These are phyloP conservation scores for Talaromyces wortmannii DNA, from an alignment of 495 filamentous ascomycete genomes.

Conservation along the genomic window DNA sequence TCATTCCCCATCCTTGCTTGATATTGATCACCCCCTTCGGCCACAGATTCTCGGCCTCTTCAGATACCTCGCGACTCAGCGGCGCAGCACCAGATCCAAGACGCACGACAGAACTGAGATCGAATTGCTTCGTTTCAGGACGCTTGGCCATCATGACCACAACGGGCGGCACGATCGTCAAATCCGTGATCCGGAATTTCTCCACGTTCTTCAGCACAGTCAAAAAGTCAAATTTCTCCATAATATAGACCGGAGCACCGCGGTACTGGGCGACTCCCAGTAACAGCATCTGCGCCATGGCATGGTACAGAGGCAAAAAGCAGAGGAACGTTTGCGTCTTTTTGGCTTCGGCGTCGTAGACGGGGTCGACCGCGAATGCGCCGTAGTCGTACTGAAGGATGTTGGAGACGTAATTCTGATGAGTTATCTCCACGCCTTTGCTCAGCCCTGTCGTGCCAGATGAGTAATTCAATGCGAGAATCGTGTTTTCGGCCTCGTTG, in stretches of 20 bases:
- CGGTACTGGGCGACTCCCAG: constrained; percentile 21
- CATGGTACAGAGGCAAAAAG: constrained; percentile 42
- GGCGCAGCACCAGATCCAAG: constrained; percentile 24
- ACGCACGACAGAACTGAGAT: constrained; percentile 30
- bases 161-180: constrained; percentile 41
- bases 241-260: constrained; percentile 30
- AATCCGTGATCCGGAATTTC: constrained; percentile 33
- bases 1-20: constrained; percentile 46
- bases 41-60: constrained; percentile 42
- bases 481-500: constrained; percentile 24
- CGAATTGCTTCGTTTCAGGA: constrained; percentile 28
- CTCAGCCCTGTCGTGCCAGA: constrained; percentile 44
- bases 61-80: constrained; percentile 31
- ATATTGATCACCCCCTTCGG: constrained; percentile 38
- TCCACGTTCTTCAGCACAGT: constrained; percentile 33
- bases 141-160: constrained; percentile 40
- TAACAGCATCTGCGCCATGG: constrained; percentile 26
- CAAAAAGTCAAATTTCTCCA: constrained; percentile 39
- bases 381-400: constrained; percentile 26
- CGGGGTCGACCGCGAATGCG: constrained; percentile 9
- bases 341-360: constrained; percentile 14
- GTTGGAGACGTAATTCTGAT: constrained; percentile 36
- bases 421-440: constrained; percentile 41
- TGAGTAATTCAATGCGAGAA: constrained; percentile 36
- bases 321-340: constrained; percentile 24